These are phyloP conservation scores for Aphelidium insulamus DNA, from an alignment of 371 early-diverging fungal genomes.

Conservation along the genomic window DNA sequence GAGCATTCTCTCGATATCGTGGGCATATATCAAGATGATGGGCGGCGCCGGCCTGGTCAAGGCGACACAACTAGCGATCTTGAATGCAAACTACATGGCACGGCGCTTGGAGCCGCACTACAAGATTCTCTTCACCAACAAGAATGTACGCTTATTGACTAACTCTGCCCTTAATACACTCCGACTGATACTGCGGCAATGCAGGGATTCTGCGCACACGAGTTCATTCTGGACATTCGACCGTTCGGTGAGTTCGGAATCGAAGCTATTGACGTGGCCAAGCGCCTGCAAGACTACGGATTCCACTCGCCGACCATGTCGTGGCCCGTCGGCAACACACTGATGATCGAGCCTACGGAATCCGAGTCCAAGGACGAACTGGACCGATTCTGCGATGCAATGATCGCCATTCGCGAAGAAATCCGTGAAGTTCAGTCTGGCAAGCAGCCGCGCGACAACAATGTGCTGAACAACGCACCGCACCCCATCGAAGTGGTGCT, in stretches of 20 bases:
- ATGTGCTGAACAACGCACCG: slow-evolving; percentile 68
- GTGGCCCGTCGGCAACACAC: slow-evolving; percentile 89
- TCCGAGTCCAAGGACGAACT: slow-evolving; percentile 76
- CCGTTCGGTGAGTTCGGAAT: slow-evolving; percentile 59
- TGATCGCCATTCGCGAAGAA: slow-evolving; percentile 80
- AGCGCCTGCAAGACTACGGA: slow-evolving; percentile 91
- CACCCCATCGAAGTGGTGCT: slow-evolving; percentile 58
- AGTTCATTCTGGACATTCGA: slow-evolving; percentile 86
- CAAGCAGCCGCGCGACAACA: slow-evolving; percentile 51
- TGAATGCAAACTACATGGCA: slow-evolving; percentile 95
- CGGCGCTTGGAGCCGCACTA: slow-evolving; percentile 67
- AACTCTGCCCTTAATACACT: no score
- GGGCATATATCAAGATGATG: slow-evolving; percentile 93
- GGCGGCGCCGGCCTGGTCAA: slow-evolving; percentile 64
- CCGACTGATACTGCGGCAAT: no score
- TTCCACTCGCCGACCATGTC: slow-evolving; percentile 97
- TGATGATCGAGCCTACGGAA: slow-evolving; percentile 98
- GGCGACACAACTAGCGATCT: slow-evolving; percentile 68
- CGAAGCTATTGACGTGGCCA: slow-evolving; percentile 88
- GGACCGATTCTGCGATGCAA: slow-evolving; percentile 90
- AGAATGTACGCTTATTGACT: no score
- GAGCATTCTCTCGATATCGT: slow-evolving; percentile 82
- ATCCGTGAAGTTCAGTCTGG: slow-evolving; percentile 68
- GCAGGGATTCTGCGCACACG: slow-evolving; percentile 94
- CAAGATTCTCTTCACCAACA: slow-evolving; percentile 69